These are phyloP conservation scores for Colletotrichum lupini DNA, from an alignment of 2,329 filamentous ascomycete genomes.

Conservation along the genomic window DNA sequence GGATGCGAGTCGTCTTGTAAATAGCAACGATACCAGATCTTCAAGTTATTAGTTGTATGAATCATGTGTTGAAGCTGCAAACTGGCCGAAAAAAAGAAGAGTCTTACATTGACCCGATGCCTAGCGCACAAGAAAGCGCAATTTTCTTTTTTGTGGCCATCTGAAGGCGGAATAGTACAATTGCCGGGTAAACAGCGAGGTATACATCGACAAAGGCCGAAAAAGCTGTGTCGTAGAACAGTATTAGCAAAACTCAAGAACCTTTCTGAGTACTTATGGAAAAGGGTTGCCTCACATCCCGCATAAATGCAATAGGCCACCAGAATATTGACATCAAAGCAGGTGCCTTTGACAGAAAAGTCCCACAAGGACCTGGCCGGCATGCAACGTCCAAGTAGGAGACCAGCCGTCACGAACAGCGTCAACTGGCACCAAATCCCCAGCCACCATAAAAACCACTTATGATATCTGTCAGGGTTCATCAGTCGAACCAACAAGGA, in stretches of 20 bases:
- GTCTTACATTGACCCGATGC: conserved; percentile 50
- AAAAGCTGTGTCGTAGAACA: conserved; percentile 38
- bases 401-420: conserved; percentile 48
- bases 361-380: conserved; percentile 53
- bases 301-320: conserved; percentile 53
- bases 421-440: conserved; percentile 43
- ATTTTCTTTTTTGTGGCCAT: conserved; percentile 54
- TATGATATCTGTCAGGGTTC: conserved; percentile 48
- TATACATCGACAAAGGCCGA: conserved; percentile 54
- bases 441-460: conserved; percentile 51
- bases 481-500: conserved; percentile 50
- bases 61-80: too few species aligned
- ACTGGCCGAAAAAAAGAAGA: background rate
- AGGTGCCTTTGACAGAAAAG: conserved; percentile 46
- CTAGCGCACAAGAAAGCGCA: conserved; percentile 49
- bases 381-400: conserved; percentile 55
- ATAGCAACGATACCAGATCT: conserved; percentile 42
- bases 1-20: conserved; percentile 49
- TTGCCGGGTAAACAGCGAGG: conserved; percentile 53
- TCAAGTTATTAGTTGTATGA: background rate
- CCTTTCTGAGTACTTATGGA: too few species aligned
- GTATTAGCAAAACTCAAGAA: too few species aligned
- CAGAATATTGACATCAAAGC: conserved; percentile 46
- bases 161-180: conserved; percentile 50
- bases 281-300: conserved; percentile 43